Evolutionary conservation across 176 grass and related monocot species (phyloP), one percentile per base, ranked within the genome.

Genomic region (Dactylis glomerata): DNA sequence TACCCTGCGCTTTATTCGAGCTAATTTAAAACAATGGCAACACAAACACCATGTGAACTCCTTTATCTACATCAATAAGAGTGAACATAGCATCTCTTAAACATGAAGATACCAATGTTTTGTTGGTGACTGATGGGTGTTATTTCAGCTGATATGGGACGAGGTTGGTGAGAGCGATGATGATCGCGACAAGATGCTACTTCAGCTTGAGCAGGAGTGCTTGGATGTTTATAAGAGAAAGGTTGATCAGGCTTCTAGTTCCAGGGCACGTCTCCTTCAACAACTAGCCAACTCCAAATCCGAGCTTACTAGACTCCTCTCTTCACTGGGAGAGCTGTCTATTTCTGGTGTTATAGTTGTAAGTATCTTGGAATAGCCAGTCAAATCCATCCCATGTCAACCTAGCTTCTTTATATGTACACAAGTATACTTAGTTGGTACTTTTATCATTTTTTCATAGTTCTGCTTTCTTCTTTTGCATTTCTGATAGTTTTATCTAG

Each of bases 141-240:
- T 88, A 44, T 90, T 92, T 83, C 81, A 98, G 96, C 8, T 92
- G 62, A 98, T 98, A 81, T 98, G 93, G 93, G 92, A 98, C 24
- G 96, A 98, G 80, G 96, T 95, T 89, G 93, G 96, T 58, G 96
- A 95, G 85, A 93, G 68, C 0, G 93, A 93, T 15, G 91, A 93
- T 27, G 93, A 98, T 55, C 93, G 93, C 16, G 96, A 98, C 85
- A 95, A 87, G 79, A 93, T 95, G 89, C 82, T 98, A 32, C 89
- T 93, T 73, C 96, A 95, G 81, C 58, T 98, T 58, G 96, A 98
- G 80, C 89, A 98, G 50, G 96, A 98, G 61, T 98, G 96, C 68
- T 87, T 98, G 52, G 89, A 94, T 88, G 93, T 98, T 86, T 98
- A 93, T 33, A 90, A 87, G 87, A 92, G 93, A 78, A 98, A 95